These are phyloP conservation scores for Aspergillus versicolor DNA, from an alignment of 2,329 filamentous ascomycete genomes.

Conservation along the genomic window DNA sequence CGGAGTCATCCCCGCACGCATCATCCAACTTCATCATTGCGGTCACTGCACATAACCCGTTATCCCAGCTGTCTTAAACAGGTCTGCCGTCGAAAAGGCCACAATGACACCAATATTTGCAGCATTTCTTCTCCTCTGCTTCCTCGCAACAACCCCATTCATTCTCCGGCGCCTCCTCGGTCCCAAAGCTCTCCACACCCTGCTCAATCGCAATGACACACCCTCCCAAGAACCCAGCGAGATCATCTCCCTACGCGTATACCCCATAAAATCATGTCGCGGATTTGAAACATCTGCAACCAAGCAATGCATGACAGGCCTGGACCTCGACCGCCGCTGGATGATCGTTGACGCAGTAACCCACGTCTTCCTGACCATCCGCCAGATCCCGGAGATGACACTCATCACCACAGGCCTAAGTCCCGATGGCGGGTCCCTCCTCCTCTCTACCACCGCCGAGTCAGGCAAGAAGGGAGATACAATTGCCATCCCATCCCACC, in stretches of 20 bases:
- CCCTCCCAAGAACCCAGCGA: slow-evolving; percentile 23
- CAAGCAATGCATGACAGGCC: slow-evolving; percentile 54
- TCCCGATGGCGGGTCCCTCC: slow-evolving; percentile 46
- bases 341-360: slow-evolving; percentile 61
- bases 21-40: not conserved
- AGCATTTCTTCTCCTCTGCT: not conserved
- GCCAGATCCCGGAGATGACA: slow-evolving; percentile 61
- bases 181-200: slow-evolving; percentile 7
- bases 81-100: not conserved
- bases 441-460: slow-evolving; percentile 47
- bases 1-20: not conserved
- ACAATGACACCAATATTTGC: not conserved
- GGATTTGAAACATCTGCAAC: slow-evolving; percentile 57
- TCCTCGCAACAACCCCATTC: slow-evolving; percentile 2
- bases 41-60: not conserved
- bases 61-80: not conserved
- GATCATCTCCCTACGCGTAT: slow-evolving; percentile 51
- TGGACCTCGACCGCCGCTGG: slow-evolving; percentile 64
- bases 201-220: not conserved
- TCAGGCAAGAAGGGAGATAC: slow-evolving; percentile 31
- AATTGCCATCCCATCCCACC: slow-evolving; percentile 56
- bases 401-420: slow-evolving; percentile 57
- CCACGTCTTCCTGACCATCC: slow-evolving; percentile 62
- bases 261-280: slow-evolving; percentile 67
- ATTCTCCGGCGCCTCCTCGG: slow-evolving; percentile 14